Base-by-base conservation (phyloP, 116 monocot species). In the Trichopus zeylanicus region DNA sequence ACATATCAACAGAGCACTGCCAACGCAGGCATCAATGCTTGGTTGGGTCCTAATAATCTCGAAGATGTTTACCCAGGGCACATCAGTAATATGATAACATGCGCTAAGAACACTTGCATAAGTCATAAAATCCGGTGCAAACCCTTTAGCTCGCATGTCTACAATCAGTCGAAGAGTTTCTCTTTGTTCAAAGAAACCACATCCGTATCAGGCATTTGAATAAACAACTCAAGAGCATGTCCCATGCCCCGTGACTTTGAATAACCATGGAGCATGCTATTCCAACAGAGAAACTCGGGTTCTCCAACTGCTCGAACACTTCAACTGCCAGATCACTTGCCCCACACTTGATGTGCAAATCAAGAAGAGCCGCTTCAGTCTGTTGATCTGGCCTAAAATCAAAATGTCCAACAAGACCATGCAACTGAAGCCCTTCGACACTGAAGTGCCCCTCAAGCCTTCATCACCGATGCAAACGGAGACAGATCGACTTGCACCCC, bases 1-100 rank as follows among this genome's bases (percentile, higher is more conserved):
- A 95, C 77, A 89, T 68, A 62, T 95, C 78, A 55, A 95, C 61
- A 95, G 63, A 19, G 81, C 83, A 75, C 81, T 81, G 6, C 80
- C 83, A 26, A 79, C 60, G 51, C 69, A 89, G 11, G 66, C 63
- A 73, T 97, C 91, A 26, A 59, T 70, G 18, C 48, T 61, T 33
- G 22, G 53, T 25, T 64, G 57, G 10, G 31, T 57, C 65, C 76
- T 77, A 12, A 84, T 55, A 62, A 87, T 71, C 33, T 48, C 91
- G 97, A 42, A 97, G 62, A 73, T 82, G 84, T 26, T 48, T 74
- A 11, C 97, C 70, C 81, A 84, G 13, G 52, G 51, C 54, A 84
- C 59, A 53, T 84, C 65, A 63, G 35, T 63, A 52, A 74, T 66
- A 31, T 69, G 71, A 12, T 87, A 49, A 51, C 79, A 87, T 11